Evolutionary conservation across 176 grass and related monocot species (phyloP).

Genomic region (Zea luxurians): DNA sequence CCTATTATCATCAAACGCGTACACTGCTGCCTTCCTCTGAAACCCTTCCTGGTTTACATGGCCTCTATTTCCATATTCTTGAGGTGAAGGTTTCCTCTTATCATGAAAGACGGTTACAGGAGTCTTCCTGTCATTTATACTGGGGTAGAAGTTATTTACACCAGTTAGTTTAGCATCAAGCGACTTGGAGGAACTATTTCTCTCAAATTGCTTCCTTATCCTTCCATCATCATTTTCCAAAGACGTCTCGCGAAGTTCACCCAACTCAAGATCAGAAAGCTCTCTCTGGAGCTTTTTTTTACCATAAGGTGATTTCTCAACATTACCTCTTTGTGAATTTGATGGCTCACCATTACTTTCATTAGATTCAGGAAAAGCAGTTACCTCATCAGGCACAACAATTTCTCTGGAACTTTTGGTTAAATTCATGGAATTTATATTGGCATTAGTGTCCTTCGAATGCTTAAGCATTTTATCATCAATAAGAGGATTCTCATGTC

Average conservation of each 20-base stretch:
- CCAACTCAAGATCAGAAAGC: constrained; percentile 88
- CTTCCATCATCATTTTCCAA: constrained; percentile 55
- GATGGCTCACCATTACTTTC: constrained; percentile 53
- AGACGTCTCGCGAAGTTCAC: constrained; percentile 75
- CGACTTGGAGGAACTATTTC: constrained; percentile 68
- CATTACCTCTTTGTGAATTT: constrained; percentile 45
- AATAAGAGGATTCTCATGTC: constrained; percentile 32
- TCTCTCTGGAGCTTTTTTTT: constrained; percentile 74
- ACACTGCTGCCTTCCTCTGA: constrained; percentile 38
- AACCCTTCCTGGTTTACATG: constrained; percentile 50
- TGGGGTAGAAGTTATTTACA: constrained; percentile 44
- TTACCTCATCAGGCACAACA: constrained; percentile 31
- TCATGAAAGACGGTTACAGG: constrained; percentile 45
- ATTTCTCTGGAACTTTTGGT: constrained; percentile 45
- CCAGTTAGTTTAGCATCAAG: constrained; percentile 48
- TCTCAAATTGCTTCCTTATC: constrained; percentile 71
- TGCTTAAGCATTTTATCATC: constrained; percentile 61
- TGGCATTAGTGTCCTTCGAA: constrained; percentile 46
- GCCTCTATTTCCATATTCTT: constrained; percentile 35
- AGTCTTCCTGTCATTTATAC: constrained; percentile 52
- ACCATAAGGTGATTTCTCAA: constrained; percentile 53
- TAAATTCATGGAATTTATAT: constrained; percentile 45
- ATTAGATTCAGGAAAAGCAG: constrained; percentile 43
- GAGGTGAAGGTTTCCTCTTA: constrained; percentile 52
- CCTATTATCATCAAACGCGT: constrained; percentile 53